Evolutionary conservation across 202 grass and related monocot species (phyloP).

Genomic region (Carex sylvatica): DNA sequence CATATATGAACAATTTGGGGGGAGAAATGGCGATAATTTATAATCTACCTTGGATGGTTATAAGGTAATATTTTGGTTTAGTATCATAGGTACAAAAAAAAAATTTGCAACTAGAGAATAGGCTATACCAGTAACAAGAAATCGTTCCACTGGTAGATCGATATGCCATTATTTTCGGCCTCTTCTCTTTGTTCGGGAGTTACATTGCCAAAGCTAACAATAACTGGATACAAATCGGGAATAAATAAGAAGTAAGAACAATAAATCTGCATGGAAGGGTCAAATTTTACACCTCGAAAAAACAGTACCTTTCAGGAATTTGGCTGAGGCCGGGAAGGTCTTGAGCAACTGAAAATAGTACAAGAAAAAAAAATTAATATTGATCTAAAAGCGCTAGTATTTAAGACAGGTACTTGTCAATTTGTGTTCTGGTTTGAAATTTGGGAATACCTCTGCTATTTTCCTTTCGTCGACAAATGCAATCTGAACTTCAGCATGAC

Average conservation of each 20-base stretch:
- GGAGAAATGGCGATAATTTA: not conserved
- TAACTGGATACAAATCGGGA: slow-evolving; percentile 37
- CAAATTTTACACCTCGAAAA: not conserved
- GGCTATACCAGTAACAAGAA: slow-evolving; percentile 61
- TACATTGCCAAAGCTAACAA: slow-evolving; percentile 88
- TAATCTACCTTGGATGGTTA: slow-evolving; percentile 30
- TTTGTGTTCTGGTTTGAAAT: not conserved
- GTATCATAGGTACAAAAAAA: not conserved
- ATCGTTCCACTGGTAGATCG: slow-evolving; percentile 75
- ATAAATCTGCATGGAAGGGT: not conserved
- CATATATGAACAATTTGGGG: too few species aligned
- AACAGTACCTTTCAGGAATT: slow-evolving; percentile 71
- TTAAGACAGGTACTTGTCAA: not conserved
- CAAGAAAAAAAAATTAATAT: not conserved
- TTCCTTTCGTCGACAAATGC: slow-evolving; percentile 89
- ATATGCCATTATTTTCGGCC: slow-evolving; percentile 55
- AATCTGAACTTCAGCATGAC: slow-evolving; percentile 81
- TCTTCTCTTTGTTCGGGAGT: slow-evolving; percentile 55
- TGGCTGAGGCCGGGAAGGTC: slow-evolving; percentile 55
- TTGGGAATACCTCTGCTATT: slow-evolving; percentile 67
- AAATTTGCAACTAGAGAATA: not conserved
- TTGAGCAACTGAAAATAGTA: slow-evolving; percentile 62
- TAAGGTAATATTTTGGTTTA: too few species aligned
- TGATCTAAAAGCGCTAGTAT: not conserved
- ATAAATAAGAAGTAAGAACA: slow-evolving; percentile 30